phyloP scores from a whole-genome alignment of 345 rosid species.

The Eutrema yunnanense region DNA sequence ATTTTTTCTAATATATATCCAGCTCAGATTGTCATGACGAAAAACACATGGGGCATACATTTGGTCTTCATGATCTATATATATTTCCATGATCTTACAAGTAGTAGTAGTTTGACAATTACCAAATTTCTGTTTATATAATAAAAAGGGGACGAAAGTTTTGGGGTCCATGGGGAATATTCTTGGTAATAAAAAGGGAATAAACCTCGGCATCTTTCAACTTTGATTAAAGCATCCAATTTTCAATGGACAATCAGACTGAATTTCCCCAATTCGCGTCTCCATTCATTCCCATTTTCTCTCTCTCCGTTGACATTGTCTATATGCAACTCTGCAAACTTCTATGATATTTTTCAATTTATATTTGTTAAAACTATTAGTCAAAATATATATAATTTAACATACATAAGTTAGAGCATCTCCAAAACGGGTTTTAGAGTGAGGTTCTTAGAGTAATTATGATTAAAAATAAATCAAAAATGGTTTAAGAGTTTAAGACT shows the following conservation, averaged over 20 bases:
- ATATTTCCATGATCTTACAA: background rate
- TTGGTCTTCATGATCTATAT: conserved; percentile 2
- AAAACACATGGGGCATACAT: background rate
- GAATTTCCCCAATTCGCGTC: background rate
- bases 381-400: too few relatives aligned
- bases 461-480: too few relatives aligned
- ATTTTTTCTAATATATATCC: background rate
- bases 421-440: too few relatives aligned
- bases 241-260: background rate
- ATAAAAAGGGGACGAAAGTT: background rate
- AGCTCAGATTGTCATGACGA: background rate
- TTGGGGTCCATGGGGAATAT: conserved; percentile 17
- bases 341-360: background rate
- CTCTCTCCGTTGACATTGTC: background rate
- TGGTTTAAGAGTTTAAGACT: too few relatives aligned
- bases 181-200: conserved; percentile 5
- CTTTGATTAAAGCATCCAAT: background rate
- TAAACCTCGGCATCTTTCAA: conserved; percentile 27
- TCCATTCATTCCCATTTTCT: background rate
- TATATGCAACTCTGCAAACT: background rate
- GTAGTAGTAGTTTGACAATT: background rate
- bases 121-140: background rate
- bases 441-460: too few relatives aligned
- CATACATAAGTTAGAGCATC: too few relatives aligned
- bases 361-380: background rate